phyloP scores from a whole-genome alignment of 352 stramenopile genomes.

The Pythium grandisporangium region DNA sequence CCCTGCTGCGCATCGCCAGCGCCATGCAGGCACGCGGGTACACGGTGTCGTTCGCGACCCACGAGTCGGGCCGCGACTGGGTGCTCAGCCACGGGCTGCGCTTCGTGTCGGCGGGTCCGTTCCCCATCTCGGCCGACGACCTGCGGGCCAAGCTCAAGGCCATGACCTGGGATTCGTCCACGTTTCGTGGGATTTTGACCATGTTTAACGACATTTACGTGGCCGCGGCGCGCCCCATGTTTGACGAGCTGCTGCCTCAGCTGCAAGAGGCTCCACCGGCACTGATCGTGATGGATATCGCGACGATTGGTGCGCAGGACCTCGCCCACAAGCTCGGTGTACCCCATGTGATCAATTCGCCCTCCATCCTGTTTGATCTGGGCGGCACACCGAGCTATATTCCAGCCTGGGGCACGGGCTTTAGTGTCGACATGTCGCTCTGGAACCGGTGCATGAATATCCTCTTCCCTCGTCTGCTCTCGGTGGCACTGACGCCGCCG shows the following conservation, averaged over 20 bases:
- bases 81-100: slow-evolving; percentile 33
- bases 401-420: slow-evolving; percentile 78
- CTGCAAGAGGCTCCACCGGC: slow-evolving; percentile 31
- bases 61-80: slow-evolving; percentile 76
- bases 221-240: slow-evolving; percentile 67
- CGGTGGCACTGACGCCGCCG: slow-evolving; percentile 77
- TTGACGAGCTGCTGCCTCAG: slow-evolving; percentile 50
- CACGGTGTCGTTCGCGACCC: slow-evolving; percentile 71
- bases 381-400: slow-evolving; percentile 65
- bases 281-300: slow-evolving; percentile 76
- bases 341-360: slow-evolving; percentile 78
- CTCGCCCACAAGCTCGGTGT: slow-evolving; percentile 70
- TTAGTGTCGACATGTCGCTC: slow-evolving; percentile 74
- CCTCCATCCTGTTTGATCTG: slow-evolving; percentile 79
- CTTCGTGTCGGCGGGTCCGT: slow-evolving; percentile 65
- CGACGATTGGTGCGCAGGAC: slow-evolving; percentile 68
- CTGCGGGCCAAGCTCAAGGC: slow-evolving; percentile 57
- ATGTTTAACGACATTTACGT: slow-evolving; percentile 88
- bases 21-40: slow-evolving; percentile 69
- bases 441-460: slow-evolving; percentile 88
- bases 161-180: slow-evolving; percentile 77
- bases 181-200: slow-evolving; percentile 78
- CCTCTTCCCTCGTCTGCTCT: slow-evolving; percentile 79
- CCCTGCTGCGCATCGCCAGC: slow-evolving; percentile 64
- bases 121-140: slow-evolving; percentile 69